Evolutionary conservation across 768 basidiomycete genomes (phyloP).

Genomic region (Podaxis sp.): DNA sequence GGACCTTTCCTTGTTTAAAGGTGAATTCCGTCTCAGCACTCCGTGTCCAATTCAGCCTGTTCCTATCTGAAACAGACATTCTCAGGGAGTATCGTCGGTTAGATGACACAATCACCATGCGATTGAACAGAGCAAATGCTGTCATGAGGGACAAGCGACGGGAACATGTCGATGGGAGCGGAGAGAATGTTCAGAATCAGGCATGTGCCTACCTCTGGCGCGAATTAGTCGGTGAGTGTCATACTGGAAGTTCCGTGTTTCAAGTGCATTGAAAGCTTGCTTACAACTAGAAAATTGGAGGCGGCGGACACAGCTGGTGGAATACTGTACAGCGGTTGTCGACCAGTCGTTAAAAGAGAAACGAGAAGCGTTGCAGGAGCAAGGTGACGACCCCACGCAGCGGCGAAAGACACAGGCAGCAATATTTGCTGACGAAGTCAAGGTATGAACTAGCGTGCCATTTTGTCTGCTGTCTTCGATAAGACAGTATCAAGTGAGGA

Average conservation of each 20-base stretch:
- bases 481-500: not conserved
- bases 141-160: conserved; percentile 73
- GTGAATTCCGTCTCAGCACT: conserved; percentile 29
- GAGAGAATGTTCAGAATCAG: conserved; percentile 63
- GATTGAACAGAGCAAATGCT: conserved; percentile 77
- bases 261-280: conserved; percentile 17
- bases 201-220: conserved; percentile 77
- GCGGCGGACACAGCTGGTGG: conserved; percentile 67
- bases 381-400: conserved; percentile 40
- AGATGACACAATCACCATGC: conserved; percentile 79
- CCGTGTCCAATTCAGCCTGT: not conserved
- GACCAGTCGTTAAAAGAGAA: conserved; percentile 64
- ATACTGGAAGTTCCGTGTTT: conserved; percentile 14
- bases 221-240: conserved; percentile 67
- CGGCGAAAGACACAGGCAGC: conserved; percentile 53
- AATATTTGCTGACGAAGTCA: conserved; percentile 66
- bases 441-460: conserved; percentile 41
- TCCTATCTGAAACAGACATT: conserved; percentile 50
- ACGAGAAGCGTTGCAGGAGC: conserved; percentile 40
- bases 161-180: conserved; percentile 34
- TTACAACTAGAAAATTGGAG: conserved; percentile 58
- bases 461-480: not conserved
- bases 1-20: conserved; percentile 77
- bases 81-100: conserved; percentile 78
- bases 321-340: conserved; percentile 72